A percentile compares a stretch with the other conserved stretches of the same genome.
These are phyloP conservation scores for Yamadazyma conglobata DNA, from an alignment of 1,139 yeast genomes.

Conservation along the genomic window DNA sequence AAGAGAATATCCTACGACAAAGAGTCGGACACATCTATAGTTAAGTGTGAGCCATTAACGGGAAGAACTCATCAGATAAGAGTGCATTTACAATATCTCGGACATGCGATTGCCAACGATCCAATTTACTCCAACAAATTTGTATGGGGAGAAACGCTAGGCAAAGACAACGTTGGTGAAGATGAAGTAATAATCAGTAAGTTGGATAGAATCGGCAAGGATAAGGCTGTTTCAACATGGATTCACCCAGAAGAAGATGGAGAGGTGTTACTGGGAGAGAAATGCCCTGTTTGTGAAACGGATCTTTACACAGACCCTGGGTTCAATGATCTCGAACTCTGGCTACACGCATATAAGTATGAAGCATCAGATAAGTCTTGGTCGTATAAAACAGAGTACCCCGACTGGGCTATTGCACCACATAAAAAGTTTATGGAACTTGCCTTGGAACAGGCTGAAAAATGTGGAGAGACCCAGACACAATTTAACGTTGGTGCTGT, in stretches of 20 bases:
- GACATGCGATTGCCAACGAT: conserved; percentile 91
- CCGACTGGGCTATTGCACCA: conserved; percentile 78
- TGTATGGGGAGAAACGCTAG: conserved; percentile 71
- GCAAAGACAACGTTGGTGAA: conserved; percentile 51
- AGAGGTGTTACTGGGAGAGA: conserved; percentile 53
- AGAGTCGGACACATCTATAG: conserved; percentile 57
- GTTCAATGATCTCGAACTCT: conserved; percentile 75
- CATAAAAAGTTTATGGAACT: conserved; percentile 54
- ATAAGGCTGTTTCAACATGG: conserved; percentile 67
- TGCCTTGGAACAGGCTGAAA: conserved; percentile 75
- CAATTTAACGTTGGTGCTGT: conserved; percentile 96
- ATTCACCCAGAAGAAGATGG: conserved; percentile 55
- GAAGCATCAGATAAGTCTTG: conserved; percentile 57
- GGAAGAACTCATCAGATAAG: conserved; percentile 96
- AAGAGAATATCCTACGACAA: conserved; percentile 60
- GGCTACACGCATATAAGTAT: conserved; percentile 87
- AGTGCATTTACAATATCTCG: conserved; percentile 83
- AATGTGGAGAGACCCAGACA: conserved; percentile 78
- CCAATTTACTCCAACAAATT: conserved; percentile 69
- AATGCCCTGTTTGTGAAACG: conserved; percentile 67
- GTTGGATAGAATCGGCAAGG: conserved; percentile 67
- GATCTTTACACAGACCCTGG: conserved; percentile 86
- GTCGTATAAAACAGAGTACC: conserved; percentile 76
- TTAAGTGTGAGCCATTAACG: conserved; percentile 78
- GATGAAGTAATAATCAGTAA: conserved; percentile 40